Conservation (phyloP, 192 early-diverging fungal species). For the Linnemannia exigua region DNA sequence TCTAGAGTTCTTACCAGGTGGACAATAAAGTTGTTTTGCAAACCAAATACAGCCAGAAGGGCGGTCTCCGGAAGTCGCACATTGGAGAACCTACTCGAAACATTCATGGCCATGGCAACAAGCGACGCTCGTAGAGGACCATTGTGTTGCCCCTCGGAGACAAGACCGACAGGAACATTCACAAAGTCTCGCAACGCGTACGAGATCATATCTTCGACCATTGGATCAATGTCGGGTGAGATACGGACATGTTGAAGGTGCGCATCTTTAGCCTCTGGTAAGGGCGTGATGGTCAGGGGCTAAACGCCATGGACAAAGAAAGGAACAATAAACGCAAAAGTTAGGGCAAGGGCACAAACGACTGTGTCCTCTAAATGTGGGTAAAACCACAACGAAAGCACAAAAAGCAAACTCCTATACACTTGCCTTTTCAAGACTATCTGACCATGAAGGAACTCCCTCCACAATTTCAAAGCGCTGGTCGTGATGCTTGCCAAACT, state of each 20-base stretch:
- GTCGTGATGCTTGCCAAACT: conserved; percentile 29
- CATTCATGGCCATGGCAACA: conserved; percentile 58
- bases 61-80: conserved; percentile 61
- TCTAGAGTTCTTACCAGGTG: conserved; percentile 64
- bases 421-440: conserved; percentile 6
- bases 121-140: conserved; percentile 38
- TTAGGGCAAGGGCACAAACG: background rate
- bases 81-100: conserved; percentile 39
- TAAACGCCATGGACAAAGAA: background rate
- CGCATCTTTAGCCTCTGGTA: conserved; percentile 17
- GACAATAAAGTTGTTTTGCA: conserved; percentile 70
- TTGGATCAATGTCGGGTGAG: conserved; percentile 36
- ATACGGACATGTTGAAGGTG: conserved; percentile 22
- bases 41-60: conserved; percentile 62
- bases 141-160: conserved; percentile 47
- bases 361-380: no score
- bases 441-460: conserved; percentile 21
- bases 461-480: conserved; percentile 30
- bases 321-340: background rate
- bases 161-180: conserved; percentile 41
- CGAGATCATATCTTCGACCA: conserved; percentile 52
- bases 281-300: background rate
- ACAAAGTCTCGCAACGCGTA: conserved; percentile 49
- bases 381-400: no score
- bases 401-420: background rate